phyloP scores from a whole-genome alignment of 2,329 filamentous ascomycete genomes.

The Tolypocladium ovalisporum region DNA sequence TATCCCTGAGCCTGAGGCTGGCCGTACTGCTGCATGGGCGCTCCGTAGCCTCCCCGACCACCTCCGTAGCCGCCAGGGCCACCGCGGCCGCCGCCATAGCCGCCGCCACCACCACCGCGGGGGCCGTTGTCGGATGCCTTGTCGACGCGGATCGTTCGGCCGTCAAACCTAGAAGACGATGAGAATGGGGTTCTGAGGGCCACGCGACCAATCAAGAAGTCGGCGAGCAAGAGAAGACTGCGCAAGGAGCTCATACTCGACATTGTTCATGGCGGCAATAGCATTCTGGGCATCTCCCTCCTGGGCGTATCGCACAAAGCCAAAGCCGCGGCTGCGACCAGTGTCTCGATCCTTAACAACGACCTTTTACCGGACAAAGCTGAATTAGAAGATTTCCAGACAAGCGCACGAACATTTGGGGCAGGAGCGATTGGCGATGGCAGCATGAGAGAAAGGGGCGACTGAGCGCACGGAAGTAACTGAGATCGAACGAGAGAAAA shows the following conservation, averaged over 20 bases:
- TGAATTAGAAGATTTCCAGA: constrained; percentile 9
- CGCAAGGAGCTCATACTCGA: constrained; percentile 55
- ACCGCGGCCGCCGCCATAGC: constrained; percentile 22
- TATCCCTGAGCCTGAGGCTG: constrained; percentile 27
- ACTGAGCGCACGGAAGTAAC: background rate
- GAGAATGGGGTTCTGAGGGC: constrained; percentile 1
- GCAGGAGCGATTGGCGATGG: background rate
- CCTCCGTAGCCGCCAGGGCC: constrained; percentile 29
- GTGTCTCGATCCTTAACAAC: constrained; percentile 98
- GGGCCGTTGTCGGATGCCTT: constrained; percentile 77
- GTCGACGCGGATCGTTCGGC: constrained; percentile 88
- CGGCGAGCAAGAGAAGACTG: constrained; percentile 9
- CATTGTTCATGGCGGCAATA: constrained; percentile 72
- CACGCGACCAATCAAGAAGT: constrained; percentile 1
- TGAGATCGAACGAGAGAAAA: background rate
- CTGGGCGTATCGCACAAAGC: constrained; percentile 81
- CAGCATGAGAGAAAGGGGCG: background rate
- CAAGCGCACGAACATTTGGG: constrained; percentile 5
- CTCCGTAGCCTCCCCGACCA: constrained; percentile 33
- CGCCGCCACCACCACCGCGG: constrained; percentile 32
- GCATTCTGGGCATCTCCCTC: constrained; percentile 68
- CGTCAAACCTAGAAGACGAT: constrained; percentile 61
- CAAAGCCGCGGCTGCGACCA: constrained; percentile 91
- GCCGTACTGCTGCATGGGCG: constrained; percentile 23
- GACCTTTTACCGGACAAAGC: constrained; percentile 44